Base-by-base conservation (phyloP, 2,329 filamentous ascomycete genomes). In the Fusarium sp. region DNA sequence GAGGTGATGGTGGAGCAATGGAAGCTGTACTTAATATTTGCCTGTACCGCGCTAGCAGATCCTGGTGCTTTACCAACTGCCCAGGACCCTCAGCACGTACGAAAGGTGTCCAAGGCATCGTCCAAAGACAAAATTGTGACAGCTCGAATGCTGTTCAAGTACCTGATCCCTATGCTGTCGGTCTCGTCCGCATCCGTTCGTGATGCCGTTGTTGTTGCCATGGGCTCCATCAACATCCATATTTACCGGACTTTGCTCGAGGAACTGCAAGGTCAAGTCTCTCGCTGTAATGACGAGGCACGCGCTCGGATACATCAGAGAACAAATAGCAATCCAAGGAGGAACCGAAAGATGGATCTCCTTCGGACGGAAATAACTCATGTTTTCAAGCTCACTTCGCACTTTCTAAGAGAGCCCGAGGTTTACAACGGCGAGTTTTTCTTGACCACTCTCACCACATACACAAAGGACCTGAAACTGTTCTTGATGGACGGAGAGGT, bases 21-120 rank as follows among this genome's bases (percentile, higher is more conserved):
- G 95, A 98, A 97, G 79, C 83, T 98, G 4, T 98, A 98, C 77
- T 85, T 99, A 25, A 94, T 97, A 55, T 97, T 99, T 80, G 96
- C 95, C 11, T 99, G 96, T 79, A 97, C 95, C 11, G 98, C 96
- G 0, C 84, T 99, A 57, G 94, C 92, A 36, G 96, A 96, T 69
- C 87, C 93, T 11, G 93, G 93, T 11, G 88, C 83, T 56, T 84
- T 84, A 21, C 76, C 75, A 18, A 67, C 76, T 2, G 68, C 78
- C 5, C 87, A 89, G 55, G 83, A 90, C 29, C 82, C 82, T 3
- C 91, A 96, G 67, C 95, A 98, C 77, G 85, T 88, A 6, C 88
- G 95, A 41, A 97, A 96, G 76, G 87, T 87, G 4, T 97, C 96
- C 3, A 92, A 85, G 68, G 81, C 87, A 4, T 85, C 88, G 51